Base-by-base conservation (phyloP, 2,329 filamentous ascomycete species). In the Pseudonectria buxi region DNA sequence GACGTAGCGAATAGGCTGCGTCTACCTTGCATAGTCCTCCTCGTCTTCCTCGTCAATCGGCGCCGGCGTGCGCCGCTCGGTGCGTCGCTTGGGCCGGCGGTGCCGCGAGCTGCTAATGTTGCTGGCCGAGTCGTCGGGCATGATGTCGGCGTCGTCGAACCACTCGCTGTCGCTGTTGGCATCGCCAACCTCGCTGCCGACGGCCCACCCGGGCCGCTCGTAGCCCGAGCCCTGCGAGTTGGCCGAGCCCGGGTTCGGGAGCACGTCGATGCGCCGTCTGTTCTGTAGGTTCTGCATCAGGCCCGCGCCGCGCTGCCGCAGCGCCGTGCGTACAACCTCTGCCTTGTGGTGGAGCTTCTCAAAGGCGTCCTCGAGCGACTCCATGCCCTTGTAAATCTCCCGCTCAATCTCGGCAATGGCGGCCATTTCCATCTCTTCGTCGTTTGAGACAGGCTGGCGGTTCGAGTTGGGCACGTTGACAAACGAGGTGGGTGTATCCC, bases 321-420 rank as follows among this genome's bases (percentile, higher is more conserved):
- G 71, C 1, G 82, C 77, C 14, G 77, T 80, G 5, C 90, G 81
- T 12, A 95, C 85, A 13, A 71, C 62, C 63, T 95, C 88, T 2
- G 90, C 90, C 53, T 82, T 83, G 47, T 78, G 75, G 56, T 96
- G 90, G n/a, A 96, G 71, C 18, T 78, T 79, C 64, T 96, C 90
- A 50, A 96, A 95, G 0, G 89, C 88, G 55, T 95, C 87, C 61
- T 96, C 90, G 15, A 96, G 74, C 0, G 80, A 81, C 63, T 96
- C 90, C 90, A 96, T 96, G 43, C 89, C 86, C 24, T 79, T 74
- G 62, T 90, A 95, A 39, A 96, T 94, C 54, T 95, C 87, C 6
- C 88, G 79, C 62, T 96, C 90, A 26, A 95, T 81, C 62, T 95
- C 90, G 7, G 87, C 87, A 6, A 95, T 72, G 2, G 86, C 84